Percentiles rank a stretch among this genome's conserved stretches.
Conservation (phyloP, 176 grass and related monocot genomes). For the Secale cereale region DNA sequence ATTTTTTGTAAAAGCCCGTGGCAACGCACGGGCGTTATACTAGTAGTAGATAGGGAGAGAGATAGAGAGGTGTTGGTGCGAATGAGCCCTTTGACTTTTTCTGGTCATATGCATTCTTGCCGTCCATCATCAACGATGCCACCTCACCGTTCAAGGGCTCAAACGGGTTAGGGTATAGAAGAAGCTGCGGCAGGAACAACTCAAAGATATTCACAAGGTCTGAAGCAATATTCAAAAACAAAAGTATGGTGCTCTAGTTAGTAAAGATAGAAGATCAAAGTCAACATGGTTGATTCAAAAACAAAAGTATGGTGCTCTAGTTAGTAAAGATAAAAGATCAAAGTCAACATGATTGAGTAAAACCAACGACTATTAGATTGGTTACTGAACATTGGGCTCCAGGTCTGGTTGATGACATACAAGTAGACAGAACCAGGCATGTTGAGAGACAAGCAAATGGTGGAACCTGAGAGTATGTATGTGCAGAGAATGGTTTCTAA, state of each 20-base stretch:
- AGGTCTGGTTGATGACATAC: slow-evolving; percentile 61
- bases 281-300: too few species aligned
- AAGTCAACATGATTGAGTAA: neutral
- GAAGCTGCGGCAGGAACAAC: slow-evolving; percentile 51
- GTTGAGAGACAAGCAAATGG: neutral
- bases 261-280: too few species aligned
- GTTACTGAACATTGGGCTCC: slow-evolving; percentile 63
- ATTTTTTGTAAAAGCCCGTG: too few species aligned
- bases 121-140: slow-evolving; percentile 49
- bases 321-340: neutral
- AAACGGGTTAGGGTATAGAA: slow-evolving; percentile 48
- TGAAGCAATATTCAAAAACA: slow-evolving; percentile 13
- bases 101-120: slow-evolving; percentile 47
- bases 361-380: neutral
- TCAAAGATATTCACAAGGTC: slow-evolving; percentile 62
- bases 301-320: neutral
- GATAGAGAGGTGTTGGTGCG: neutral
- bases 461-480: neutral
- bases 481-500: neutral
- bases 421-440: slow-evolving; percentile 53
- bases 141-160: slow-evolving; percentile 59
- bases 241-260: too few species aligned
- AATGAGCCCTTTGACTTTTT: slow-evolving; percentile 50
- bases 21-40: too few species aligned
- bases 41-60: too few species aligned